Base-by-base conservation (phyloP, 495 filamentous ascomycete species). In the Neurospora sp. region DNA sequence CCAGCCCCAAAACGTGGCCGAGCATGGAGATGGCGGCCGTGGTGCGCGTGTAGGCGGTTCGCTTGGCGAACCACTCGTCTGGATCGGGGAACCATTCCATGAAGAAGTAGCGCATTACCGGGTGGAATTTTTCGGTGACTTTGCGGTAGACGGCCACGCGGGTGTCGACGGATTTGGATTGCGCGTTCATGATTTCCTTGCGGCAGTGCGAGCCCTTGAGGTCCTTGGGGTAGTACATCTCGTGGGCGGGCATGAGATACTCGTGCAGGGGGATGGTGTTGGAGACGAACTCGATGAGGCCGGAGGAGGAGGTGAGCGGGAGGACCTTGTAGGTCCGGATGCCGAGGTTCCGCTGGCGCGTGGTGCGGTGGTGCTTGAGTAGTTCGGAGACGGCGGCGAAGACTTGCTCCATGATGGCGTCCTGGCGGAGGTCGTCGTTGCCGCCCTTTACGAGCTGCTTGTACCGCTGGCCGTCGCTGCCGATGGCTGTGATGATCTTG, bases 351-450 rank as follows among this genome's bases (percentile, higher is more conserved):
- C 96, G 91, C 77, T 96, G 94, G 11, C 92, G 90, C 8, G 96
- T 97, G 12, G 91, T 89, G 69, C 92, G 89, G 76, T 97, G 92
- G 35, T 91, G 90, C 81, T 92, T 91, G 35, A 99, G 86, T 6
- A 98, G 90, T 72, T 91, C 91, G 77, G 92, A 97, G 39, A 98
- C 96, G 87, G 97, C 93, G 69, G 93, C 93, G 82, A 98, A 99
- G 39, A 99, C 96, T 83, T 99, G 96, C 80, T 98, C 96, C 96
- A 99, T 99, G 83, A 99, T 99, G 20, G 96, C 93, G 78, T 99
- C 96, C 83, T 99, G 96, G n/a, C 96, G 92, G 14, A 99, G 87
- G 78, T 99, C 96, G 80, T 98, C 94, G 75, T 93, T 94, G 38
- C 94, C 93, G 77, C 92, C 92, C 83, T 99, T 99, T 79, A 96